phyloP scores from a whole-genome alignment of 768 basidiomycete genomes.

The Tremella mesenterica region DNA sequence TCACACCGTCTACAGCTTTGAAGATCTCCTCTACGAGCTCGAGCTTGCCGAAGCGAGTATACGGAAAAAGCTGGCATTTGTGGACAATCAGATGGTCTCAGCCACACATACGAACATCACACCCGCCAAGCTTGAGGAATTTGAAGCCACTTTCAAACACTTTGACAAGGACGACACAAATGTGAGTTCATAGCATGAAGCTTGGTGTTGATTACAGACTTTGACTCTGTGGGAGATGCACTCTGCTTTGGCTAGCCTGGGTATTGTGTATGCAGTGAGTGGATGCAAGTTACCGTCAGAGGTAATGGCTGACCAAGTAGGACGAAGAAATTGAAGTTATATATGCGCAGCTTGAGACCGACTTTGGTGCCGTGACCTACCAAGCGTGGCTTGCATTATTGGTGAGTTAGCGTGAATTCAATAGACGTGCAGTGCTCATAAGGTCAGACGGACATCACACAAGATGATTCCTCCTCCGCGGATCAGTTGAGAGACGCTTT shows the following conservation, averaged over 20 bases:
- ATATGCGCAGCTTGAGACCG: conserved; percentile 65
- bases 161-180: conserved; percentile 92
- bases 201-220: conserved; percentile 46
- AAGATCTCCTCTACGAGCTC: conserved; percentile 84
- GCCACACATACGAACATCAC: conserved; percentile 89
- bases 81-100: conserved; percentile 97
- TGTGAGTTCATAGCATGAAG: conserved; percentile 19
- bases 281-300: background rate
- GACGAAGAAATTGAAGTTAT: conserved; percentile 82
- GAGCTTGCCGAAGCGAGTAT: conserved; percentile 71
- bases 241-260: conserved; percentile 84
- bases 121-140: conserved; percentile 85
- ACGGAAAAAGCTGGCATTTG: conserved; percentile 83
- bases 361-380: conserved; percentile 81
- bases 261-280: conserved; percentile 78
- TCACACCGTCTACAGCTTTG: conserved; percentile 78
- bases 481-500: conserved; percentile 90
- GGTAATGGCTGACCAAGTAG: conserved; percentile 41
- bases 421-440: background rate
- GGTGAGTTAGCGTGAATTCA: conserved; percentile 48
- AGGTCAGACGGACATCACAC: conserved; percentile 73
- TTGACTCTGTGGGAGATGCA: conserved; percentile 75
- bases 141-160: conserved; percentile 89
- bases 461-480: conserved; percentile 83
- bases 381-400: conserved; percentile 91